Evolutionary conservation across 768 basidiomycete genomes (phyloP).

Genomic region (Russula griseocarnosa): DNA sequence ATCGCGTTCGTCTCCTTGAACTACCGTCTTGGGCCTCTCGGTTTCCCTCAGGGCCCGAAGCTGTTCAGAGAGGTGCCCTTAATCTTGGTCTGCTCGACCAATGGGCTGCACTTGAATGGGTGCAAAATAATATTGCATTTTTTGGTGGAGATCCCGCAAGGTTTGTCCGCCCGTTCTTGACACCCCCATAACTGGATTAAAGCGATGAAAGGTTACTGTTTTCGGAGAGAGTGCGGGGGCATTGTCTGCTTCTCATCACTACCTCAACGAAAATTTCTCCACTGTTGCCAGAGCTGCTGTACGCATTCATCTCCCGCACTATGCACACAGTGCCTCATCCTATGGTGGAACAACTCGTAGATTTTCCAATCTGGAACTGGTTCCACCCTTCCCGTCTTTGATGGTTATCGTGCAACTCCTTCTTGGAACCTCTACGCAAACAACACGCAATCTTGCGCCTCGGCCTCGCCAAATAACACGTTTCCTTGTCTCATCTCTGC

Average conservation of each 20-base stretch:
- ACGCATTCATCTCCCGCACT: constrained; percentile 3
- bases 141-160: constrained; percentile 35
- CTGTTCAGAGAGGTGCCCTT: constrained; percentile 36
- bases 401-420: constrained; percentile 34
- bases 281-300: constrained; percentile 31
- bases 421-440: constrained; percentile 42
- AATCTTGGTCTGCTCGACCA: constrained; percentile 50
- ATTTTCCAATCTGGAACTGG: constrained; percentile 45
- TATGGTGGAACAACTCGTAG: constrained; percentile 29
- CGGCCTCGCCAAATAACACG: constrained; percentile 32
- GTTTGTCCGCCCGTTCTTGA: background rate
- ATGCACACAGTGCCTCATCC: background rate
- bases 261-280: constrained; percentile 32
- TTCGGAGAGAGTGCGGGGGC: constrained; percentile 43
- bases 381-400: constrained; percentile 34
- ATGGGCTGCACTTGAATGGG: constrained; percentile 33
- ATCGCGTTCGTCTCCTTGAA: constrained; percentile 49
- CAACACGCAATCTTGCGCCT: constrained; percentile 37
- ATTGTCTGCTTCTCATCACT: constrained; percentile 34
- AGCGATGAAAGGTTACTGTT: constrained; percentile 35
- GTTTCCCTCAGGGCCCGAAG: constrained; percentile 46
- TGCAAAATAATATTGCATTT: constrained; percentile 32
- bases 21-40: constrained; percentile 49
- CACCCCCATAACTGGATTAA: too few relatives aligned
- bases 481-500: constrained; percentile 36